Evolutionary conservation across 768 basidiomycete species (phyloP).

Genomic region (Boletus vinaceobasis): DNA sequence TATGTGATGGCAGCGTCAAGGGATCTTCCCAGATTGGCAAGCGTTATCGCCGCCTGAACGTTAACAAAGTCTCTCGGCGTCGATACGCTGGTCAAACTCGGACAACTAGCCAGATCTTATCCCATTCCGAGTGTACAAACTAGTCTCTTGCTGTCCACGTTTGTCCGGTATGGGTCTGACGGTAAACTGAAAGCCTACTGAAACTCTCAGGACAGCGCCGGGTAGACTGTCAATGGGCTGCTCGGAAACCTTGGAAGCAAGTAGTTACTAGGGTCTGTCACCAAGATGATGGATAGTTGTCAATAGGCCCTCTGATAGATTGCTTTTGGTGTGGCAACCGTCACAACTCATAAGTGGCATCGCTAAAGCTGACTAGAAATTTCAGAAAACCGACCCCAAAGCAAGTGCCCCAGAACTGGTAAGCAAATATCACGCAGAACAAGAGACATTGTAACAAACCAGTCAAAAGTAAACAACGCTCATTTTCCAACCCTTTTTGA

Average conservation of each 20-base stretch:
- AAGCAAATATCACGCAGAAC: slow-evolving; percentile 2
- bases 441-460: slow-evolving; percentile 13
- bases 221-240: not conserved
- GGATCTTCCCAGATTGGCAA: slow-evolving; percentile 16
- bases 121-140: not conserved
- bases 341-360: not conserved
- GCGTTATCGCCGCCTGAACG: slow-evolving; percentile 1
- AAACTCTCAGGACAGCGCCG: not conserved
- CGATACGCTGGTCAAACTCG: not conserved
- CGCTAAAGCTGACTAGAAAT: not conserved
- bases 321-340: not conserved
- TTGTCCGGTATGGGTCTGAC: not conserved
- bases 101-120: not conserved
- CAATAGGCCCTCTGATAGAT: not conserved
- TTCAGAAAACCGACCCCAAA: not conserved
- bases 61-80: not conserved
- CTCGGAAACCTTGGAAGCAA: not conserved
- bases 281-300: not conserved
- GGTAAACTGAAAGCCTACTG: not conserved
- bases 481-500: slow-evolving; percentile 88
- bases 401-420: slow-evolving; percentile 42
- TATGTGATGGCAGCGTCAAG: not conserved
- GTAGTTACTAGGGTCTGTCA: not conserved
- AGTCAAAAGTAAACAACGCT: slow-evolving; percentile 61
- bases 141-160: not conserved